Evolutionary conservation across 2,329 filamentous ascomycete genomes (phyloP).

Genomic region (Allantophomopsis lycopodina): DNA sequence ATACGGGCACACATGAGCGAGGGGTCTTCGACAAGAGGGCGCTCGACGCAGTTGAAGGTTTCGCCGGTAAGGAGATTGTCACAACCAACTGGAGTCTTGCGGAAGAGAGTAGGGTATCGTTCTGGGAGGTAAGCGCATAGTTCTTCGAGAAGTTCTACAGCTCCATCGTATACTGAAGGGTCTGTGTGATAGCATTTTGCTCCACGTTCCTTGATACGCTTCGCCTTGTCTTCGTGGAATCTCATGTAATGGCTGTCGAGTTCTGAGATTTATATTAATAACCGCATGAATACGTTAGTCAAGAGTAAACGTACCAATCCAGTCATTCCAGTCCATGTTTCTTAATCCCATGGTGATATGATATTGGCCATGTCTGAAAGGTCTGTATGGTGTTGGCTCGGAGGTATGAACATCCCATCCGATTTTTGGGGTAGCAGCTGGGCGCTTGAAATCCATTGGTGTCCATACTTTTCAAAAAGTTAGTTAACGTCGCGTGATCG

Average conservation of each 20-base stretch:
- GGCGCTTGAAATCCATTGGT: constrained; percentile 16
- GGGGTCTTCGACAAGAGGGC: constrained; percentile 59
- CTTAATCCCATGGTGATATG: constrained; percentile 20
- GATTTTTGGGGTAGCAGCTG: constrained; percentile 12
- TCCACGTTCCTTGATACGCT: constrained; percentile 53
- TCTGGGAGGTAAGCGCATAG: constrained; percentile 56
- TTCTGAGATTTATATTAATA: constrained; percentile 28
- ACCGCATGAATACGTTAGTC: neutral
- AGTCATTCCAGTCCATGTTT: constrained; percentile 20
- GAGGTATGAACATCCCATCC: constrained; percentile 17
- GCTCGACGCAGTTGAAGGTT: constrained; percentile 50
- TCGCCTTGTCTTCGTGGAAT: constrained; percentile 59
- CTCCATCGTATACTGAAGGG: constrained; percentile 56
- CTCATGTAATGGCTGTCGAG: constrained; percentile 66
- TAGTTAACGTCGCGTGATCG: no score
- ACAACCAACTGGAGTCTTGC: constrained; percentile 47
- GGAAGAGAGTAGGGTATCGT: constrained; percentile 62
- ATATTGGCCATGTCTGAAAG: constrained; percentile 17
- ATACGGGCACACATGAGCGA: constrained; percentile 63
- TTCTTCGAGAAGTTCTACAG: constrained; percentile 65
- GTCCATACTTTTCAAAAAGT: constrained; percentile 13
- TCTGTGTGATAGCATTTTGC: constrained; percentile 54
- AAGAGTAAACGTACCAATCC: constrained; percentile 14
- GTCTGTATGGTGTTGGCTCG: constrained; percentile 18
- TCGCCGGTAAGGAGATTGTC: constrained; percentile 61